Evolutionary conservation across 108 stramenopile species (phyloP).

Genomic region (Asterionellopsis glacialis): DNA sequence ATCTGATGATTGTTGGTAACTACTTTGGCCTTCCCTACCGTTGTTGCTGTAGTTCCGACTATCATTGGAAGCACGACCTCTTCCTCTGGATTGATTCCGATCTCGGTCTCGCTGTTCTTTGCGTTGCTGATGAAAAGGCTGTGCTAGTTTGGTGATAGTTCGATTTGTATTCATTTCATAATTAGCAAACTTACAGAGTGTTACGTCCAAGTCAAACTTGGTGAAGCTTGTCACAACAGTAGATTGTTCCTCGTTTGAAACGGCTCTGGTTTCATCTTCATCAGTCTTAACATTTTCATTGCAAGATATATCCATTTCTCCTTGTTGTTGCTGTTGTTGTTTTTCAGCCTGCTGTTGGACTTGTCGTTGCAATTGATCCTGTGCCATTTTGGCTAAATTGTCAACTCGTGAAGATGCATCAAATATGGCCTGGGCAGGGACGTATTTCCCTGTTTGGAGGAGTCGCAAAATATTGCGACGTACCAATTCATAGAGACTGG

Average conservation of each 20-base stretch:
- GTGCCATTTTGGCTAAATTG: conserved; percentile 28
- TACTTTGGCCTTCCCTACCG: too few relatives aligned
- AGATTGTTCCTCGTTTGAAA: too few relatives aligned
- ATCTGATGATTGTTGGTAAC: too few relatives aligned
- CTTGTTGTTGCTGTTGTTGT: neutral
- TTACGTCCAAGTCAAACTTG: conserved; percentile 39
- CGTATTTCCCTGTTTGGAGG: conserved; percentile 53
- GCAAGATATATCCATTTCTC: neutral
- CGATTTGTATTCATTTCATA: conserved; percentile 36
- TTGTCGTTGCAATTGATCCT: conserved; percentile 20
- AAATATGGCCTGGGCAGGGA: conserved; percentile 52
- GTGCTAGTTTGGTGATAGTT: conserved; percentile 19
- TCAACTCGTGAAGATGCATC: conserved; percentile 53
- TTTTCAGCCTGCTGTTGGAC: too few relatives aligned
- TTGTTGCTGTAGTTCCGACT: too few relatives aligned
- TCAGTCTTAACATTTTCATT: neutral
- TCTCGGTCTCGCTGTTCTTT: too few relatives aligned
- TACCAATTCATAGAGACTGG: conserved; percentile 35
- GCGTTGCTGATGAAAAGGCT: conserved; percentile 4
- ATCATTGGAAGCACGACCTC: too few relatives aligned
- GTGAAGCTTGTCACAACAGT: neutral
- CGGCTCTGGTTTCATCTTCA: conserved; percentile 6
- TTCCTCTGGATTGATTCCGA: too few relatives aligned
- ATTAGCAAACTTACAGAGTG: conserved; percentile 36
- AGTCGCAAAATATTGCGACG: conserved; percentile 56